Percentiles rank a stretch among this genome's conserved stretches.
Conservation (phyloP, 352 stramenopile species). For the Phytophthora lateralis region DNA sequence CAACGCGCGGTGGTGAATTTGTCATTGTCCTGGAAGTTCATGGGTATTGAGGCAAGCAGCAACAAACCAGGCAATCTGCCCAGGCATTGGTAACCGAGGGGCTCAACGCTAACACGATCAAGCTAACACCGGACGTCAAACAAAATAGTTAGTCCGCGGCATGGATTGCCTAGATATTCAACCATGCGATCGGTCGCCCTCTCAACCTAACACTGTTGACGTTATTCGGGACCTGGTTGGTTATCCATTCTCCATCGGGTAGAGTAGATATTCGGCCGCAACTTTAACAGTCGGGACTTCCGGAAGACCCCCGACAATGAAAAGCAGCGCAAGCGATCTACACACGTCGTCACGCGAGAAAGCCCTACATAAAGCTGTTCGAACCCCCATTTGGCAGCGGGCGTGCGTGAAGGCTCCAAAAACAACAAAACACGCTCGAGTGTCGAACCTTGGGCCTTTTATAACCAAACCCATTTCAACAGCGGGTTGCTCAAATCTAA, state of each 20-base stretch:
- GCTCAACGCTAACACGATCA: too few species aligned
- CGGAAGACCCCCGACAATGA: constrained; percentile 8
- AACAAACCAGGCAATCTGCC: too few species aligned
- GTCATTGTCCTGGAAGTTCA: too few species aligned
- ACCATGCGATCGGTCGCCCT: too few species aligned
- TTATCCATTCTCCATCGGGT: constrained; percentile 17
- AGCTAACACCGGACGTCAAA: too few species aligned
- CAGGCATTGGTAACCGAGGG: too few species aligned
- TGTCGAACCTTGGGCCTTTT: constrained; percentile 31
- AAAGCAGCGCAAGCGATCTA: constrained; percentile 5
- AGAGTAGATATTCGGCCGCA: constrained; percentile 15
- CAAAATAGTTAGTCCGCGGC: too few species aligned
- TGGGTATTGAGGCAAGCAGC: too few species aligned
- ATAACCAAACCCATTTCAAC: constrained; percentile 26
- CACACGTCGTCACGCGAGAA: constrained; percentile 8
- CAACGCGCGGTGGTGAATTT: too few species aligned
- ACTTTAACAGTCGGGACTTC: not conserved
- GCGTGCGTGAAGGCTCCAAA: constrained; percentile 2
- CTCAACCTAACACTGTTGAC: not conserved
- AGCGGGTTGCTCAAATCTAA: constrained; percentile 16
- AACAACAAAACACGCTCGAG: constrained; percentile 18
- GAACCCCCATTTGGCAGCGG: constrained; percentile 8
- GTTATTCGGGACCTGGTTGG: not conserved
- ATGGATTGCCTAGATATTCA: too few species aligned
- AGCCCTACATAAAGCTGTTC: constrained; percentile 20